Evolutionary conservation across 2,329 filamentous ascomycete species (phyloP), one percentile per base, ranked within the genome.

Genomic region (Trichoderma citrinoviride): DNA sequence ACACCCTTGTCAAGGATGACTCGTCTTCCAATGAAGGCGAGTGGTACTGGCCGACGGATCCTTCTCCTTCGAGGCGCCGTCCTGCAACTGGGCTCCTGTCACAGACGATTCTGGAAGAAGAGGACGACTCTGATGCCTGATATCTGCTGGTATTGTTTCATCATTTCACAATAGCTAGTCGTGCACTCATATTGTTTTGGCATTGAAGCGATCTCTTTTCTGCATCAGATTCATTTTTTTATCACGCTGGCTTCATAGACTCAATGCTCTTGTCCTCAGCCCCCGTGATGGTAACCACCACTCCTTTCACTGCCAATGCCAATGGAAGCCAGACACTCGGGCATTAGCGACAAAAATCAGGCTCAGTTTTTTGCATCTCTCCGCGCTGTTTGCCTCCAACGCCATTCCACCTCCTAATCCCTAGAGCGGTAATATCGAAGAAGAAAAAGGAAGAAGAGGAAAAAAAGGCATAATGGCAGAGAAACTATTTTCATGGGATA

Each of bases 21-120:
- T 66, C 73, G 6, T 75, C 74, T 3, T 71, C 75, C 15, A 75
- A 74, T 21, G 77, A 79, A 21, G 66, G 75, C 1, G 77, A 79
- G 15, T 79, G 77, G 76, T 75, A 74, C 61, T 77, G 73, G 74
- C 66, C 77, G n/a, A n/a, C n/a, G 5, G 77, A 78, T 53, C 72
- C 75, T 40, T 70, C 74, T 14, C 72, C 74, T n/a, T 73, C 75
- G 27, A 74, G 78, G 10, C 75, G 80, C 62, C 76, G 78, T 58
- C 76, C 79, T 54, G 77, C 77, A 5, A 77, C 79, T 57, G 83
- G 83, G 1, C 73, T 91, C 19, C 76, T 90, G 49, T 82, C 83
- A 29, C 86, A 90, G 72, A 90, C 87, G 0, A 92, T 92, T 67
- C 82, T 89, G 65, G 90, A 91, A 74, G 88, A 92, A 73, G 90